These are phyloP conservation scores for Tolypocladium endophyticum DNA, from an alignment of 2,329 filamentous ascomycete species.

Conservation along the genomic window DNA sequence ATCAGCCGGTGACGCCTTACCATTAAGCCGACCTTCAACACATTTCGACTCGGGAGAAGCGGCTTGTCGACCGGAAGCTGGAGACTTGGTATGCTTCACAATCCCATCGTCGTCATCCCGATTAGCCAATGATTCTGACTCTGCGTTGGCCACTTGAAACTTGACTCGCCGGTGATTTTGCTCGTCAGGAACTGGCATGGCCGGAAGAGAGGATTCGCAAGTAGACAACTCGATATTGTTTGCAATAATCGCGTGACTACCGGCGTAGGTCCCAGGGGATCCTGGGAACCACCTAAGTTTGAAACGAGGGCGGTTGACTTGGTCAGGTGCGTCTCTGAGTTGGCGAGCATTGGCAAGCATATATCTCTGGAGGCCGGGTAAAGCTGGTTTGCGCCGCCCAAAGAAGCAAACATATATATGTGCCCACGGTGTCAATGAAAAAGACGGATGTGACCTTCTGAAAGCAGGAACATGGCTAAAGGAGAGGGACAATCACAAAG, in stretches of 20 bases:
- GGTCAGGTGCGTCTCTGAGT: neutral
- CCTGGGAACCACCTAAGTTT: neutral
- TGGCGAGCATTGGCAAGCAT: neutral
- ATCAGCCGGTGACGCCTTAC: neutral
- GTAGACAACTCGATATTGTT: neutral
- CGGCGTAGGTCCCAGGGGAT: neutral
- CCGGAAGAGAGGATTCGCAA: neutral
- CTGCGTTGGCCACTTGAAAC: neutral
- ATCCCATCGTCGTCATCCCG: neutral
- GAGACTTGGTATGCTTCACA: neutral
- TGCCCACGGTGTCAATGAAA: neutral
- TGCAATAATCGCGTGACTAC: neutral
- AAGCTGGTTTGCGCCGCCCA: neutral
- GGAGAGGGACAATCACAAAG: neutral
- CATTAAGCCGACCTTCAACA: neutral
- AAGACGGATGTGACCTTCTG: neutral
- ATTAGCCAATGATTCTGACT: neutral
- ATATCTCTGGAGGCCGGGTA: neutral
- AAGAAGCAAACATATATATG: neutral
- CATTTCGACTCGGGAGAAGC: neutral
- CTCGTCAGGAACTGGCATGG: neutral
- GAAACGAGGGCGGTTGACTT: neutral
- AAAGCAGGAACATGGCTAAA: neutral
- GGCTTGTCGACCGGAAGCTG: neutral
- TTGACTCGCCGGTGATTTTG: neutral